A percentile compares a stretch with the other conserved stretches of the same genome.
Conservation (phyloP, 306 rosid species). For the Cotoneaster glaucophyllus region DNA sequence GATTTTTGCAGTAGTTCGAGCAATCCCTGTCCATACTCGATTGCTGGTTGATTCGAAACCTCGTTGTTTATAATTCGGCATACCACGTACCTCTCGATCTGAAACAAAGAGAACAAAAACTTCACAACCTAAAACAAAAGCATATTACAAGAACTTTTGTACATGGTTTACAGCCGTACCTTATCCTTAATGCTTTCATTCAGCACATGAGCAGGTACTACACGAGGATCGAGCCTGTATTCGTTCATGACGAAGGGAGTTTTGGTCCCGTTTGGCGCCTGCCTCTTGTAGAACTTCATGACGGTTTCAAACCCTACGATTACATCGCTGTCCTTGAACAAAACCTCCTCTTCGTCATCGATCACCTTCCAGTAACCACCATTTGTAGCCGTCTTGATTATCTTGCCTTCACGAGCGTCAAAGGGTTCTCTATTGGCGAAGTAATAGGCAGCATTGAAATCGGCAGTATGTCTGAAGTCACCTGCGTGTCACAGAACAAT, state of each 20-base stretch:
- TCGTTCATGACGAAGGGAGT: not conserved
- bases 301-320: not conserved
- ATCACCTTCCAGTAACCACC: constrained; percentile 5
- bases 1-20: not conserved
- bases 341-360: not conserved
- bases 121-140: not conserved
- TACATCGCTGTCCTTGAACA: not conserved
- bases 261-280: not conserved
- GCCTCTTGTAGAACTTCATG: not conserved
- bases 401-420: not conserved
- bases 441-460: not conserved
- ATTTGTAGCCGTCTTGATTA: not conserved
- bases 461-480: not conserved
- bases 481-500: not conserved
- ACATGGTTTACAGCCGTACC: not conserved
- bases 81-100: constrained; percentile 2
- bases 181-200: not conserved
- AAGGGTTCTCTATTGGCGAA: not conserved
- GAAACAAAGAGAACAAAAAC: not conserved
- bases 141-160: not conserved
- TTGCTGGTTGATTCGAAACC: not conserved
- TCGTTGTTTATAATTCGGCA: not conserved
- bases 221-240: not conserved
- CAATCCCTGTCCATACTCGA: not conserved
- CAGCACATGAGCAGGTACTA: constrained; percentile 6